Evolutionary conservation across 768 basidiomycete genomes (phyloP), one percentile per base, ranked within the genome.

Genomic region (Amanita pallidorosea): DNA sequence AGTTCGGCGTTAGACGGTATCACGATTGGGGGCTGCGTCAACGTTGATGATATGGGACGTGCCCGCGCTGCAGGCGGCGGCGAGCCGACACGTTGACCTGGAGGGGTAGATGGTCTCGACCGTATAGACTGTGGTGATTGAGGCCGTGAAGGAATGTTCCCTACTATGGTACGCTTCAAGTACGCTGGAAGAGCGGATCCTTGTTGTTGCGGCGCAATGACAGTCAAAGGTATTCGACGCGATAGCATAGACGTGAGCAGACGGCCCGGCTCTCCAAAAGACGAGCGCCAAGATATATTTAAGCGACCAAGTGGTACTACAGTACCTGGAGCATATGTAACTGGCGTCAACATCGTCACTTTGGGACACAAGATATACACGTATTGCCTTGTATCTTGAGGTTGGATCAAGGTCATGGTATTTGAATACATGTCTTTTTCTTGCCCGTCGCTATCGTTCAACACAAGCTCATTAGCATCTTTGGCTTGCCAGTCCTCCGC

Each of bases 201-300:
- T 7, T 81, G 78, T 45, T 75, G 75, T 58, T 65, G 67, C 45
- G 64, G 56, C 54, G 66, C 63, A 12, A 66, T 63, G 25, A 67
- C 59, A 6, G 73, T 65, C 12, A 81, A 66, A 2, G 87, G 86
- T 53, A 94, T 82, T 38, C 84, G 74, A 45, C 93, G 80, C 17
- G 91, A 89, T 2, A 97, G 70, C 72, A 87, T 87, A 7, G 92
- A 93, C 2, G 93, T 95, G 27, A 94, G 69, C 2, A 97, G 71
- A 25, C 90, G 76, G 0, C 93, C 94, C 23, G 84, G 84, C 67
- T 94, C 89, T 7, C 89, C 89, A 56, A 83, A 85, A 3, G 80
- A 77, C 6, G 91, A 90, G 41, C 81, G 70, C 94, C 94, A 97
- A 11, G 80, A 79, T 41, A 97, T 84, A 60, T 96, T 91, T 20